These are phyloP conservation scores for Nakazawaea molendinolei DNA, from an alignment of 805 yeast species.

Conservation along the genomic window DNA sequence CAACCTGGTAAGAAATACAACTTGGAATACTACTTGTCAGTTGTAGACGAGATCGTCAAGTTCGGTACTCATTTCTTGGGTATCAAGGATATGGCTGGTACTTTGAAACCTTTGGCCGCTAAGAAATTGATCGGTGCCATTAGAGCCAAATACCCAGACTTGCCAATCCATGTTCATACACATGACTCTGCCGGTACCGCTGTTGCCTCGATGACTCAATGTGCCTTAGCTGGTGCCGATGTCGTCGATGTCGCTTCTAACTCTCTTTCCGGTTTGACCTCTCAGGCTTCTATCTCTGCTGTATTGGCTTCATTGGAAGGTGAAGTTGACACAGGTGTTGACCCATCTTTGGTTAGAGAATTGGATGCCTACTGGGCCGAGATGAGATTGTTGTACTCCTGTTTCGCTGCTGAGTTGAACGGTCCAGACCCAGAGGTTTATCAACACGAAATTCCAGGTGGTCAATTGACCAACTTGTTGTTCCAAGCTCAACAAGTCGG, in stretches of 20 bases:
- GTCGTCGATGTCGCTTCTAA: conserved; percentile 96
- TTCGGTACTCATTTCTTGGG: conserved; percentile 98
- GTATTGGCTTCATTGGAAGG: conserved; percentile 89
- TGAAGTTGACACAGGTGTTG: conserved; percentile 67
- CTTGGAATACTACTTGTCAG: conserved; percentile 76
- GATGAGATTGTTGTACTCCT: conserved; percentile 92
- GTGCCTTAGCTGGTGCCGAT: conserved; percentile 96
- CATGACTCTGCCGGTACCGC: conserved; percentile 99
- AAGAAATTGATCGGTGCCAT: conserved; percentile 69
- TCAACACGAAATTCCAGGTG: conserved; percentile 99
- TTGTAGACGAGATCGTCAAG: conserved; percentile 76
- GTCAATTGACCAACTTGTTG: conserved; percentile 93
- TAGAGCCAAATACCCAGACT: conserved; percentile 81
- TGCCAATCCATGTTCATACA: conserved; percentile 97
- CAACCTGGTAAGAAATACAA: conserved; percentile 94
- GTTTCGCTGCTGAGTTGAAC: conserved; percentile 97
- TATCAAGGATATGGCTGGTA: conserved; percentile 99
- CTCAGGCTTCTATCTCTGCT: conserved; percentile 95
- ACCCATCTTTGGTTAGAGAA: conserved; percentile 63
- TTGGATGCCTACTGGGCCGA: conserved; percentile 97
- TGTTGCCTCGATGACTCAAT: conserved; percentile 92
- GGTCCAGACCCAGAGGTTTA: conserved; percentile 99
- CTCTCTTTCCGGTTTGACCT: conserved; percentile 97
- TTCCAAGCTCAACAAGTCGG: conserved; percentile 99
- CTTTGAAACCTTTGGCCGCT: conserved; percentile 94